These are phyloP conservation scores for Hypomyces rosellus DNA, from an alignment of 2,329 filamentous ascomycete genomes.

Conservation along the genomic window DNA sequence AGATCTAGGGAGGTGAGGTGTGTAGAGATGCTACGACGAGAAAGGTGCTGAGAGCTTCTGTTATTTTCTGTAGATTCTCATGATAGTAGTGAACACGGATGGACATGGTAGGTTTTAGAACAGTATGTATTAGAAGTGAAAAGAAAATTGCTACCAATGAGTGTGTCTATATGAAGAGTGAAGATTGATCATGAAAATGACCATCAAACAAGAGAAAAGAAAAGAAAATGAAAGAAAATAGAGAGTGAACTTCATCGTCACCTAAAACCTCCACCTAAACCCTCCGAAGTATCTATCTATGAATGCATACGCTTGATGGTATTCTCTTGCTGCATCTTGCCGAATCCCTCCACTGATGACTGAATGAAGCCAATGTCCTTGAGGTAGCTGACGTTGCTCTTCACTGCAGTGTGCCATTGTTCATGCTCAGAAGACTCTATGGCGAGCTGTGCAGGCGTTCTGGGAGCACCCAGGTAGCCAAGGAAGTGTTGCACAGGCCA, in stretches of 20 bases:
- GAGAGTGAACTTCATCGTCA: background rate
- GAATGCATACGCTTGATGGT: conserved; percentile 4
- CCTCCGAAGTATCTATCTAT: no score
- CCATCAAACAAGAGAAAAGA: background rate
- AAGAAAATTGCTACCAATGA: no score
- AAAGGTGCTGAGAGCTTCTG: no score
- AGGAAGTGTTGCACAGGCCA: conserved; percentile 22
- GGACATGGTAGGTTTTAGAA: no score
- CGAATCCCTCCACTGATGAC: conserved; percentile 4
- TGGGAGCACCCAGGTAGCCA: conserved; percentile 8
- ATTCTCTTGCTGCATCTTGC: background rate
- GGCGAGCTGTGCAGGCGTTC: background rate
- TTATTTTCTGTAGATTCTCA: no score
- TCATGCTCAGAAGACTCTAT: background rate
- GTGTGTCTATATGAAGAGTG: no score
- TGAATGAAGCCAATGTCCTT: conserved; percentile 33
- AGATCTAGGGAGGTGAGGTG: no score
- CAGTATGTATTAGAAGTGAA: no score
- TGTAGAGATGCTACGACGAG: no score
- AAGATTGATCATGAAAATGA: background rate
- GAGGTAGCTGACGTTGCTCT: conserved; percentile 12
- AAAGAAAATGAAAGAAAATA: background rate
- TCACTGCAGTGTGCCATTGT: conserved; percentile 3
- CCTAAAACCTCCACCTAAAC: background rate
- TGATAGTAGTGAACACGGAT: no score